These are phyloP conservation scores for Ophiostoma himal-ulmi DNA, from an alignment of 2,329 filamentous ascomycete genomes.

Conservation along the genomic window DNA sequence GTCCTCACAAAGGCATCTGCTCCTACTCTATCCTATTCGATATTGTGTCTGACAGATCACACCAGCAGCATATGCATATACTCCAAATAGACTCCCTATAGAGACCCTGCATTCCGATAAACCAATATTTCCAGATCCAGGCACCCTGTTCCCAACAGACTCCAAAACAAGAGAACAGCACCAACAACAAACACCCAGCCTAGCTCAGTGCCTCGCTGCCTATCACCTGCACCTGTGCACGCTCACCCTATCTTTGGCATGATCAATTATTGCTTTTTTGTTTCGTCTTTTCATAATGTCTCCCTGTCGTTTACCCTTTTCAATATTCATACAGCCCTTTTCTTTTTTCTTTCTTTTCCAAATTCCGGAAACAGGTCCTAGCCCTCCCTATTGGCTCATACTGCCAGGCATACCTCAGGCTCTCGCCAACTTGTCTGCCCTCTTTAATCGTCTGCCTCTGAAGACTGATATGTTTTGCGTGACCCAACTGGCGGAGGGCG, in stretches of 20 bases:
- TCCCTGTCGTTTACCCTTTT: background rate
- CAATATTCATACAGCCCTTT: background rate
- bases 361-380: background rate
- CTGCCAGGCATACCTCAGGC: background rate
- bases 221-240: background rate
- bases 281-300: background rate
- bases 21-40: background rate
- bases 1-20: background rate
- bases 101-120: background rate
- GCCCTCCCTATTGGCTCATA: background rate
- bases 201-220: background rate
- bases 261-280: background rate
- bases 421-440: background rate
- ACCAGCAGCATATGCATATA: background rate
- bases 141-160: background rate
- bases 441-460: background rate
- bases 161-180: background rate
- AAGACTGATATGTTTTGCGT: background rate
- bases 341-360: background rate
- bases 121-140: constrained; percentile 11
- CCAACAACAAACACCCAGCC: background rate
- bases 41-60: background rate
- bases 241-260: background rate
- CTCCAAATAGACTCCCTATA: background rate
- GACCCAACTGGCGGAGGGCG: background rate